Base-by-base conservation (phyloP, 192 early-diverging fungal species). In the Entomortierella chlamydospora region DNA sequence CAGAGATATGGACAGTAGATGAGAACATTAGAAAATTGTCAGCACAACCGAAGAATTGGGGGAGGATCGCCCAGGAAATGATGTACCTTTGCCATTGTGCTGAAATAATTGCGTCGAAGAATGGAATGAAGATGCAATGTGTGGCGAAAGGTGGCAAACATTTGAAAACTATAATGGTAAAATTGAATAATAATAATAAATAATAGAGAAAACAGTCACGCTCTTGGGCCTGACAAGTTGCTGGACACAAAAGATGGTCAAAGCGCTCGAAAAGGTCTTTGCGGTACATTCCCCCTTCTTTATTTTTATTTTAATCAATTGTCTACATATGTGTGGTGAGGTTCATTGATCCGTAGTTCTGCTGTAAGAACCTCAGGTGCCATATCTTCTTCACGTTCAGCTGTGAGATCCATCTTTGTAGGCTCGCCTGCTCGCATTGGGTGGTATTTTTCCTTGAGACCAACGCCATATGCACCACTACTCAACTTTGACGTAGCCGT, bases 81-180 rank as follows among this genome's bases (percentile, higher is more conserved):
- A 7, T 37, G 34, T 62, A 77, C 73, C 58, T 77, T 77, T 29
- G 73, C 23, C 73, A 77, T 77, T 25, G 25, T 68, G 61, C 15
- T 33, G 22, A 42, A 29, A 25, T 64, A 22, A 22, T 5, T 43
- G 31, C 26, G 33, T 30, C 31, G 31, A 45, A 31, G 26, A 29
- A 34, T 77, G 72, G 22, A 52, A 29, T 49, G 23, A 73, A 17
- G n/a, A 20, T 12, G 45, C 45, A 47, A 47, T 47, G 39, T 59
- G 51, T 47, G 64, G 9, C 22, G 59, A 68, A 76, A n/a, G 20
- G 42, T 25, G 11, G 57, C 5, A 55, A 77, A 61, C 64, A 67
- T 74, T 47, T n/a, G n/a, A n/a, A n/a, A n/a, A n/a, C n/a, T n/a
- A n/a, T n/a, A n/a, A n/a, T n/a, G n/a, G n/a, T n/a, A n/a, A n/a